These are phyloP conservation scores for Phalaenopsis aphrodite DNA, from an alignment of 106 monocot species.

Conservation along the genomic window DNA sequence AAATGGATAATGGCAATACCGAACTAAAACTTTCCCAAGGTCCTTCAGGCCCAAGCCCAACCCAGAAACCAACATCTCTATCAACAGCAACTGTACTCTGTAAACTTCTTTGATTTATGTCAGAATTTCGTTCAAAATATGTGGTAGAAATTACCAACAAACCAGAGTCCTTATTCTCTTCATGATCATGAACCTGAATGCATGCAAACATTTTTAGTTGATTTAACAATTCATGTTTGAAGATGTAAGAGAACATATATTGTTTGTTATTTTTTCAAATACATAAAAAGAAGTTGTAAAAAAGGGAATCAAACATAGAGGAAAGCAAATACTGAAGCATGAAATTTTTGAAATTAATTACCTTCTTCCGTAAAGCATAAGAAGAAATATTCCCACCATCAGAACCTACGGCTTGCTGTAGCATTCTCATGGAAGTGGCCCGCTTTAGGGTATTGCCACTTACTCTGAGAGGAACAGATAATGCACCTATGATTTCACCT, in stretches of 20 bases:
- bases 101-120: slow-evolving; percentile 25
- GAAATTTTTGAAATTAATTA: slow-evolving; percentile 14
- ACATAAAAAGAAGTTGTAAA: slow-evolving; percentile 1
- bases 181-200: slow-evolving; percentile 27
- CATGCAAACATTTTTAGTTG: background rate
- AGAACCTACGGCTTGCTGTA: slow-evolving; percentile 44
- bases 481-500: slow-evolving; percentile 87
- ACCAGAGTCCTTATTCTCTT: slow-evolving; percentile 36
- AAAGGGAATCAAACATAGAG: background rate
- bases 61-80: slow-evolving; percentile 62
- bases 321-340: background rate
- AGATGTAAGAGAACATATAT: background rate
- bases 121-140: slow-evolving; percentile 52
- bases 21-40: slow-evolving; percentile 83
- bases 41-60: slow-evolving; percentile 65
- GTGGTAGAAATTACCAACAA: slow-evolving; percentile 49
- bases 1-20: slow-evolving; percentile 49
- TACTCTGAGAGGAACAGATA: slow-evolving; percentile 70
- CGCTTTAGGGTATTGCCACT: slow-evolving; percentile 49
- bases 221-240: background rate
- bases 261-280: background rate
- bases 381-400: slow-evolving; percentile 29
- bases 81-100: slow-evolving; percentile 17
- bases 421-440: slow-evolving; percentile 62
- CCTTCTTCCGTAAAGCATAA: slow-evolving; percentile 62